Conservation (phyloP, 495 filamentous ascomycete species). For the Penicillium silybi region DNA sequence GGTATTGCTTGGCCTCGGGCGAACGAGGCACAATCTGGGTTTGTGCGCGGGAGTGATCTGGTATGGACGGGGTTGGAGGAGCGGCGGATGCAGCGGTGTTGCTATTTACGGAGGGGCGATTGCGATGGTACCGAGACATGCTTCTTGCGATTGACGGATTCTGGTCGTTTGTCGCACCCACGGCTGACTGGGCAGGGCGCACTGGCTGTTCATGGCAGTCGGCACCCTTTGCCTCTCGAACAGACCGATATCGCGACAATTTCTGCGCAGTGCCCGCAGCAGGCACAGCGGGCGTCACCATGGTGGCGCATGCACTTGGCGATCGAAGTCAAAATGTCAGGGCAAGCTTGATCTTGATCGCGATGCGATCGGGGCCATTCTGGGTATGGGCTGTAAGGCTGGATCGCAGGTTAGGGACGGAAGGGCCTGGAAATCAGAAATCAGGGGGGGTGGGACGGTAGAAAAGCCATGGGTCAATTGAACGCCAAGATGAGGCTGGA, state of each 20-base stretch:
- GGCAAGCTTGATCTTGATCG: not conserved
- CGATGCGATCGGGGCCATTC: not conserved
- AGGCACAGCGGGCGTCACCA: not conserved
- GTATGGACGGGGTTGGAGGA: conserved; percentile 25
- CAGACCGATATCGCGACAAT: conserved; percentile 35
- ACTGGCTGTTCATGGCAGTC: not conserved
- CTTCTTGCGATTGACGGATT: conserved; percentile 47
- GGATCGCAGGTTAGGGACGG: not conserved
- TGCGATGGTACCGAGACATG: conserved; percentile 57
- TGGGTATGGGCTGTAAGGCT: not conserved
- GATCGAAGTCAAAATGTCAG: not conserved
- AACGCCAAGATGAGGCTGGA: conserved; percentile 14
- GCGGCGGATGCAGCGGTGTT: conserved; percentile 16
- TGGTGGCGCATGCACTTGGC: not conserved
- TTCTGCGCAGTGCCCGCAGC: conserved; percentile 9
- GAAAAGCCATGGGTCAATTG: conserved; percentile 4
- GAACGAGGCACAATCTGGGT: conserved; percentile 1
- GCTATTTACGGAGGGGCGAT: conserved; percentile 23
- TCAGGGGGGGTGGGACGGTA: not conserved
- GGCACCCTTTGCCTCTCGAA: not conserved
- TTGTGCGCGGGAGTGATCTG: conserved; percentile 13
- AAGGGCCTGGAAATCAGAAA: not conserved
- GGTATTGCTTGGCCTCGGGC: conserved; percentile 4
- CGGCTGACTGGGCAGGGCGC: not conserved
- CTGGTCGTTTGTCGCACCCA: conserved; percentile 5